These are phyloP conservation scores for Dictyostelium firmibasis DNA, from an alignment of 78 protist species.

Conservation along the genomic window DNA sequence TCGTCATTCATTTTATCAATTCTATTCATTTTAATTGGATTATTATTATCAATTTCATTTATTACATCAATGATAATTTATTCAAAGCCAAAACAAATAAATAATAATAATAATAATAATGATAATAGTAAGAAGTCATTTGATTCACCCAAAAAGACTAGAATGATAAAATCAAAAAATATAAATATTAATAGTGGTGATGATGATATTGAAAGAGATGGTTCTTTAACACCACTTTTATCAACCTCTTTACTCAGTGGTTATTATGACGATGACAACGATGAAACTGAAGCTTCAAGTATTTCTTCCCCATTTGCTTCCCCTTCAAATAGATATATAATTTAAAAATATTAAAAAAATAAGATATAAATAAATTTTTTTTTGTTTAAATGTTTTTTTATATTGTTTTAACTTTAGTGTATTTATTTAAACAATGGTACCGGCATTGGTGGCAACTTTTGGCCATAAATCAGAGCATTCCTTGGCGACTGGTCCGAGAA, in stretches of 20 bases:
- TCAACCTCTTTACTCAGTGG: neutral
- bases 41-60: conserved; percentile 12
- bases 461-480: conserved; percentile 99
- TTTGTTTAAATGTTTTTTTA: neutral
- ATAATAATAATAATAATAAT: neutral
- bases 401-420: neutral
- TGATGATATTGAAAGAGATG: neutral
- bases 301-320: neutral
- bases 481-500: conserved; percentile 99
- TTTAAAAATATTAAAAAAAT: neutral
- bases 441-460: conserved; percentile 65
- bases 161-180: neutral
- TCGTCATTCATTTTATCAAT: conserved; percentile 12
- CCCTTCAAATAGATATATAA: neutral
- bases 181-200: neutral
- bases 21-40: neutral
- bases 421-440: conserved; percentile 31
- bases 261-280: neutral
- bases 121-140: neutral
- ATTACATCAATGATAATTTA: conserved; percentile 5
- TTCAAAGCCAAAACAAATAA: neutral
- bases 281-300: neutral
- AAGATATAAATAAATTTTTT: neutral
- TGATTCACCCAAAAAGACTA: neutral
- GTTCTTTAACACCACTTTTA: neutral